Evolutionary conservation across 768 basidiomycete species (phyloP).

Genomic region (Hypholoma fasciculare): DNA sequence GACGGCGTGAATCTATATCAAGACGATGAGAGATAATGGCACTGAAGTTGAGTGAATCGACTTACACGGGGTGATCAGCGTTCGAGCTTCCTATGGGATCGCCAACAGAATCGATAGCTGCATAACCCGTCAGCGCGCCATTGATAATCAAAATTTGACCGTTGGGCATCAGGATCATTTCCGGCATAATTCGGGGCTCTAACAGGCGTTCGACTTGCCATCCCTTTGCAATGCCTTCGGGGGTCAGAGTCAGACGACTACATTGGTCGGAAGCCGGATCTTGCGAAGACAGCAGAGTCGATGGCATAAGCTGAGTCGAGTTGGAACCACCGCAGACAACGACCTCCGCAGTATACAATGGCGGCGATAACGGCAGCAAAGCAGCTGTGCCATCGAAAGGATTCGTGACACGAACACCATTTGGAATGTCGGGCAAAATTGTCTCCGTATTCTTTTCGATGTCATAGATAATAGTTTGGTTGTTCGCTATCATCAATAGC

Average conservation of each 20-base stretch:
- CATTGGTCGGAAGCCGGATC: slow-evolving; percentile 44
- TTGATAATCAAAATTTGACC: slow-evolving; percentile 44
- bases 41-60: background rate
- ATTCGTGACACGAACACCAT: slow-evolving; percentile 41
- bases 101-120: slow-evolving; percentile 34
- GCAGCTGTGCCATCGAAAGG: slow-evolving; percentile 35
- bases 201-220: slow-evolving; percentile 49
- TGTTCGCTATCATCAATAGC: slow-evolving; percentile 40
- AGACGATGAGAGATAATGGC: background rate
- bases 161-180: slow-evolving; percentile 42
- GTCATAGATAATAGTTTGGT: slow-evolving; percentile 40
- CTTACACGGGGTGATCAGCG: slow-evolving; percentile 31
- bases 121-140: slow-evolving; percentile 43
- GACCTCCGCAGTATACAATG: slow-evolving; percentile 41
- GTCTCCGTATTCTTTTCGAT: slow-evolving; percentile 33
- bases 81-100: slow-evolving; percentile 25
- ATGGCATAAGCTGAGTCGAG: slow-evolving; percentile 26
- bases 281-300: slow-evolving; percentile 35
- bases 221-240: slow-evolving; percentile 39
- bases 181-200: slow-evolving; percentile 37
- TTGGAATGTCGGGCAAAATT: slow-evolving; percentile 39
- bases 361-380: slow-evolving; percentile 33
- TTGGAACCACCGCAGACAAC: slow-evolving; percentile 46
- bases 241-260: slow-evolving; percentile 39
- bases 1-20: slow-evolving; percentile 36